phyloP scores from a whole-genome alignment of 164 flowering plant species.

The Vitis rotundifolia region DNA sequence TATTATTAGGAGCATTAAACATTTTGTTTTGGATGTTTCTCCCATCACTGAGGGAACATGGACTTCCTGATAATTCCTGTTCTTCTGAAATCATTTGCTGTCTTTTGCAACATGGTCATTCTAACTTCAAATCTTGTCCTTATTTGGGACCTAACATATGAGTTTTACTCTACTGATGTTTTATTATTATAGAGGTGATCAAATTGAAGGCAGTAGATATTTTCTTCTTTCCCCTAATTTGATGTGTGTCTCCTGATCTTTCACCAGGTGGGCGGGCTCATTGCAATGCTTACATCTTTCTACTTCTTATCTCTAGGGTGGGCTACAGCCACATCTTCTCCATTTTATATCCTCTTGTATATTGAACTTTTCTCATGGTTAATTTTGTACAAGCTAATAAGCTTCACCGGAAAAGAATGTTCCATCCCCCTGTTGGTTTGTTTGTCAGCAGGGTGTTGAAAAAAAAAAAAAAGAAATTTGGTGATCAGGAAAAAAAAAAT shows the following conservation, averaged over 20 bases:
- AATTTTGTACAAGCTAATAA: neutral
- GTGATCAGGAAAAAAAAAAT: no score
- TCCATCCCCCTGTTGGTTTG: no score
- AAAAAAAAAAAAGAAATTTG: no score
- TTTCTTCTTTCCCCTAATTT: slow-evolving; percentile 8
- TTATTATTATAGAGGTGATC: neutral
- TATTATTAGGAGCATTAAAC: neutral
- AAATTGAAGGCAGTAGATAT: neutral
- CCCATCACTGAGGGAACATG: neutral
- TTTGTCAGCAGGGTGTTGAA: no score
- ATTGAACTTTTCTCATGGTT: slow-evolving; percentile 2
- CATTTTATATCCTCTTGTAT: slow-evolving; percentile 79
- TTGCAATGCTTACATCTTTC: slow-evolving; percentile 86
- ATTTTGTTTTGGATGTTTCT: neutral
- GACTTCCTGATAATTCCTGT: neutral
- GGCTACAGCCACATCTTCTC: slow-evolving; percentile 76
- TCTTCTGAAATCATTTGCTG: neutral
- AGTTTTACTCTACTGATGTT: neutral
- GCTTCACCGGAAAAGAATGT: no score
- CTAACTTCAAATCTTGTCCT: neutral
- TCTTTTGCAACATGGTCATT: neutral
- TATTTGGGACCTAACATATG: neutral
- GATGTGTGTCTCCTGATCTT: slow-evolving; percentile 8
- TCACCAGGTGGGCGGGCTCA: slow-evolving; percentile 80
- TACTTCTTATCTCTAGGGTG: slow-evolving; percentile 91